A percentile compares a stretch with the other conserved stretches of the same genome.
Conservation (phyloP, 2,329 filamentous ascomycete genomes). For the Penicillium oxalicum region DNA sequence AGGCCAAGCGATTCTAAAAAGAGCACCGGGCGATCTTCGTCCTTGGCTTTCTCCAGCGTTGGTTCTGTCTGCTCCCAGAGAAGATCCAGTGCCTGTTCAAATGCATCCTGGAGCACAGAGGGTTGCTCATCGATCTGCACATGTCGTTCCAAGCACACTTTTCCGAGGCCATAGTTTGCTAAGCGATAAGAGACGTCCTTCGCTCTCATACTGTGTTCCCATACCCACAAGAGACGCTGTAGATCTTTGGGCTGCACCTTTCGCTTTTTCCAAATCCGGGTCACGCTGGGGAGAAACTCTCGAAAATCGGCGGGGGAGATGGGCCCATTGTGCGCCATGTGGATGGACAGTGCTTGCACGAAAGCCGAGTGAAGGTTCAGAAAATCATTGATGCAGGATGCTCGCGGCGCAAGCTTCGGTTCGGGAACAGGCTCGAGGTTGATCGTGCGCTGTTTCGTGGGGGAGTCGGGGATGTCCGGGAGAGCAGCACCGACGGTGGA, state of each 20-base stretch:
- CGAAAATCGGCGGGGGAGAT: slow-evolving; percentile 59
- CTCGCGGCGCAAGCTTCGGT: slow-evolving; percentile 23
- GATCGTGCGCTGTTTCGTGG: slow-evolving; percentile 24
- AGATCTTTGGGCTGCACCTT: slow-evolving; percentile 61
- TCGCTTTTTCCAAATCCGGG: slow-evolving; percentile 67
- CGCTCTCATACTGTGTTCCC: slow-evolving; percentile 35
- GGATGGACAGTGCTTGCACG: slow-evolving; percentile 61
- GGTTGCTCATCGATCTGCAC: slow-evolving; percentile 32
- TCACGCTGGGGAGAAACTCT: slow-evolving; percentile 56
- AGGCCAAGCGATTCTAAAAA: slow-evolving; percentile 31
- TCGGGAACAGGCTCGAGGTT: slow-evolving; percentile 14
- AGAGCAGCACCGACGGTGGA: slow-evolving; percentile 5
- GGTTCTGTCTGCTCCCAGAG: slow-evolving; percentile 29
- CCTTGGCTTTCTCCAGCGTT: slow-evolving; percentile 30
- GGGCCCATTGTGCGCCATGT: slow-evolving; percentile 63
- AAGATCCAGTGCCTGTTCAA: slow-evolving; percentile 41
- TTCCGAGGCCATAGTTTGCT: slow-evolving; percentile 37
- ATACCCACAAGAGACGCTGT: slow-evolving; percentile 60
- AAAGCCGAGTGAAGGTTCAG: slow-evolving; percentile 61
- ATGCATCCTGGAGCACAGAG: slow-evolving; percentile 43
- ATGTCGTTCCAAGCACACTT: slow-evolving; percentile 33
- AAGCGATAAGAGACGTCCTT: slow-evolving; percentile 30
- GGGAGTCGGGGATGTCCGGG: slow-evolving; percentile 16
- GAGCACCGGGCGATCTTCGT: slow-evolving; percentile 29
- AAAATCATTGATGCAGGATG: slow-evolving; percentile 44